These are phyloP conservation scores for Circinella minor DNA, from an alignment of 371 early-diverging fungal species.

Conservation along the genomic window DNA sequence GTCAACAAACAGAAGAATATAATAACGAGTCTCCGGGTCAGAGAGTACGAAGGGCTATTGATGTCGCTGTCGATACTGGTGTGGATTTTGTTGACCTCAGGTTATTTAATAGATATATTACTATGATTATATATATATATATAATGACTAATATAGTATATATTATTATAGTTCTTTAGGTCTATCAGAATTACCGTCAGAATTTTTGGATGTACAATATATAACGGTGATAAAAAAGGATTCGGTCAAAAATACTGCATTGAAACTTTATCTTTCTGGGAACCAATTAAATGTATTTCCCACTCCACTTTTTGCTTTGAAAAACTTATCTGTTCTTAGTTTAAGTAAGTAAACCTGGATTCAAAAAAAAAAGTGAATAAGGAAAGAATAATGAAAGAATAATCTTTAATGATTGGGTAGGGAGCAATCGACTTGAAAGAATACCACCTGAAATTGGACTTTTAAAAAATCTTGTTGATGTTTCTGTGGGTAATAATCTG, in stretches of 20 bases:
- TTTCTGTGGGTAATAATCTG: conserved; percentile 62
- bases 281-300: conserved; percentile 46
- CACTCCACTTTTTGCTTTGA: conserved; percentile 48
- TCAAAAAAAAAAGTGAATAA: too few relatives aligned
- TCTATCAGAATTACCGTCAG: conserved; percentile 55
- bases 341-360: conserved; percentile 37
- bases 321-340: conserved; percentile 60
- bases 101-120: conserved; percentile 25
- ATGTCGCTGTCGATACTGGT: conserved; percentile 59
- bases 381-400: neutral
- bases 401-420: conserved; percentile 20
- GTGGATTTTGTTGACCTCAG: conserved; percentile 57
- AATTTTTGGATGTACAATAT: conserved; percentile 55
- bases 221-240: conserved; percentile 56
- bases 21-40: conserved; percentile 1
- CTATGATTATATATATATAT: too few relatives aligned
- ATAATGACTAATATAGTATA: neutral
- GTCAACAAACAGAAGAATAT: neutral
- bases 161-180: conserved; percentile 43
- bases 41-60: conserved; percentile 31
- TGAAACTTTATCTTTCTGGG: conserved; percentile 57
- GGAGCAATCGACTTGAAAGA: conserved; percentile 48
- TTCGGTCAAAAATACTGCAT: conserved; percentile 42
- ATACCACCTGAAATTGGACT: conserved; percentile 63
- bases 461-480: conserved; percentile 59